Conservation (phyloP, 306 rosid species). For the Fagus sylvatica region DNA sequence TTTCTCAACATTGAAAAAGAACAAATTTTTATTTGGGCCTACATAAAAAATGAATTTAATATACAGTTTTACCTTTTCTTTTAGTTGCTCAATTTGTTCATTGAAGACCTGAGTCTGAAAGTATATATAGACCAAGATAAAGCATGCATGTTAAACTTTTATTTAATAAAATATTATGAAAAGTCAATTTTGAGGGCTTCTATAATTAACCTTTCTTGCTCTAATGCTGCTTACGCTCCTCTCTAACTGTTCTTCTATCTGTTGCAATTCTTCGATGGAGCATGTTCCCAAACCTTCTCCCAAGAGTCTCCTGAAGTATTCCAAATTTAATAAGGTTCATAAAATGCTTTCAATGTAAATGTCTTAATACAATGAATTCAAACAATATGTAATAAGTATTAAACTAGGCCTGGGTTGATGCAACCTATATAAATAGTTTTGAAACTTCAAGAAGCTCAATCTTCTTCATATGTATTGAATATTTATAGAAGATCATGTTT, state of each 20-base stretch:
- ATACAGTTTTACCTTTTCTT: conserved; percentile 55
- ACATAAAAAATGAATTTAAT: background rate
- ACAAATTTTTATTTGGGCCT: background rate
- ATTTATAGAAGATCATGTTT: no score
- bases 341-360: background rate
- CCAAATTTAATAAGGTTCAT: conserved; percentile 12
- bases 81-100: conserved; percentile 56
- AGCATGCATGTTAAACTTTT: conserved; percentile 2
- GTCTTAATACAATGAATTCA: background rate
- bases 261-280: conserved; percentile 65
- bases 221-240: conserved; percentile 55
- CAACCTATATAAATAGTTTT: conserved; percentile 77
- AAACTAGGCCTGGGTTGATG: background rate
- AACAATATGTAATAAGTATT: background rate
- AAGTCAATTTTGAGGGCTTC: background rate
- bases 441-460: conserved; percentile 70
- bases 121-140: background rate
- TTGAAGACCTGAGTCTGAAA: conserved; percentile 61
- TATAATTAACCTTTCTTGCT: conserved; percentile 58
- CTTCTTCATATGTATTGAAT: no score
- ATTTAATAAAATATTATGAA: background rate
- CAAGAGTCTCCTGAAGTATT: conserved; percentile 51
- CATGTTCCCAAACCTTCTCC: conserved; percentile 68
- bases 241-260: conserved; percentile 68
- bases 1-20: background rate